These are phyloP conservation scores for Monosporascus sp. DNA, from an alignment of 2,329 filamentous ascomycete genomes.

Conservation along the genomic window DNA sequence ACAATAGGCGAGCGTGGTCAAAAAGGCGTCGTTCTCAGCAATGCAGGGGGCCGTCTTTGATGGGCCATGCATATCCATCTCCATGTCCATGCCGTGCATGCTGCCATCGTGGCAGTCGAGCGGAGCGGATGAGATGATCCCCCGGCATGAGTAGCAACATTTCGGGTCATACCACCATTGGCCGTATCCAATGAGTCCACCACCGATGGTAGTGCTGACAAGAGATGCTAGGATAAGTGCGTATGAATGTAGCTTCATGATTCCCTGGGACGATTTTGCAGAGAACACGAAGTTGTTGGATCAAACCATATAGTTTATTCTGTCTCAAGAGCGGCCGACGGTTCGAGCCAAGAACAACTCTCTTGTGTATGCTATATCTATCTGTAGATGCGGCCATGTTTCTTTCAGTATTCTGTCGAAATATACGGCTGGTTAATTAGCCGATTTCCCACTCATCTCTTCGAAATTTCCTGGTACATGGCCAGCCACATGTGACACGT, in stretches of 20 bases:
- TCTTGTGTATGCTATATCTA: background rate
- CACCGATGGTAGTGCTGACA: background rate
- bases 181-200: conserved; percentile 1
- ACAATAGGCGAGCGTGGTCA: conserved; percentile 3
- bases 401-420: background rate
- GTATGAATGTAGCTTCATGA: background rate
- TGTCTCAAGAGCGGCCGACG: background rate
- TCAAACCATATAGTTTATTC: background rate
- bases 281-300: background rate
- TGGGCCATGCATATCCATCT: background rate
- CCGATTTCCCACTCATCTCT: background rate
- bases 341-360: background rate
- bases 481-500: background rate
- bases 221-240: background rate
- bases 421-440: background rate
- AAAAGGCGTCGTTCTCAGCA: conserved; percentile 1
- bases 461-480: background rate
- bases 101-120: background rate
- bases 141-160: background rate
- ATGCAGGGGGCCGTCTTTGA: background rate
- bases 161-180: conserved; percentile 1
- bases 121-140: background rate
- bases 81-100: conserved; percentile 1
- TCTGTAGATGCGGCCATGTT: background rate
- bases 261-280: background rate